These are phyloP conservation scores for Rubus parviflorus DNA, from an alignment of 306 rosid species.

Conservation along the genomic window DNA sequence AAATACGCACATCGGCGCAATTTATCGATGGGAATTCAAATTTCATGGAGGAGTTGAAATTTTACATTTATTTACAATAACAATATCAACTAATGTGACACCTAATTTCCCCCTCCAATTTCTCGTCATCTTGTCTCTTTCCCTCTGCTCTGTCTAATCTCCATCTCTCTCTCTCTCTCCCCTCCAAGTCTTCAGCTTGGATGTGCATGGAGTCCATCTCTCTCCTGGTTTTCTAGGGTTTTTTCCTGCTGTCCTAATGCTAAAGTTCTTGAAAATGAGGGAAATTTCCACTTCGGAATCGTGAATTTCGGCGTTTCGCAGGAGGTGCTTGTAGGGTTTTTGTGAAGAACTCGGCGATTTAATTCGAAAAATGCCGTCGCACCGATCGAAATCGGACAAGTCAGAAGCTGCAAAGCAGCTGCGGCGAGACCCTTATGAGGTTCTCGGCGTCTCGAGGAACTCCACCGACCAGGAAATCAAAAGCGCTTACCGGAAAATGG, in stretches of 20 bases:
- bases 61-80: not conserved
- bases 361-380: slow-evolving; percentile 64
- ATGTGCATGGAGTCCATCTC: slow-evolving; percentile 45
- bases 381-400: slow-evolving; percentile 82
- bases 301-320: slow-evolving; percentile 20
- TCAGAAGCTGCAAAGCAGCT: slow-evolving; percentile 57
- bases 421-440: slow-evolving; percentile 96
- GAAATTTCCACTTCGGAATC: slow-evolving; percentile 13
- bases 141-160: slow-evolving; percentile 22
- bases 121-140: slow-evolving; percentile 21
- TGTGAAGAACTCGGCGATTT: not conserved
- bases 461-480: slow-evolving; percentile 96
- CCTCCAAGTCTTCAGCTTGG: slow-evolving; percentile 41
- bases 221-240: slow-evolving; percentile 17
- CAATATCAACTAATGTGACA: slow-evolving; percentile 20
- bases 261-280: slow-evolving; percentile 11
- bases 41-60: not conserved
- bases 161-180: slow-evolving; percentile 25
- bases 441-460: slow-evolving; percentile 82
- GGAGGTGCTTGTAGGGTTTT: slow-evolving; percentile 55
- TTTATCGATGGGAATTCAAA: slow-evolving; percentile 30
- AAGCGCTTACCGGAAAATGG: slow-evolving; percentile 88
- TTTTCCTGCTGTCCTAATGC: not conserved
- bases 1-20: slow-evolving; percentile 26
- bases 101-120: slow-evolving; percentile 50